phyloP scores from a whole-genome alignment of 148 eudicot genomes.

The Diospyros lotus region DNA sequence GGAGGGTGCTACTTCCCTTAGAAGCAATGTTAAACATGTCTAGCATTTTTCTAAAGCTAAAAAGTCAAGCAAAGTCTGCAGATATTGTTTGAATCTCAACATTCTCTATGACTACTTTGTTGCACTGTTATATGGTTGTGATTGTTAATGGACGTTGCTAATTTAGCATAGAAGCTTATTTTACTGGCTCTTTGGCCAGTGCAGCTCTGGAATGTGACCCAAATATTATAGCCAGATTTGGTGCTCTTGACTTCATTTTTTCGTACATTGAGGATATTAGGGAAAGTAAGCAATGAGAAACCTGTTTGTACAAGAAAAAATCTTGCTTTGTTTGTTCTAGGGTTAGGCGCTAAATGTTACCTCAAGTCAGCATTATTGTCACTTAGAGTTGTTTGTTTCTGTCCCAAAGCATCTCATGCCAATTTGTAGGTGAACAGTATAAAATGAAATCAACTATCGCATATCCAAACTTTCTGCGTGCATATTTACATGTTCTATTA shows the following conservation, averaged over 20 bases:
- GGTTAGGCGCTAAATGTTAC: not conserved
- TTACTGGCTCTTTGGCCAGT: not conserved
- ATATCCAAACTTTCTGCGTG: not conserved
- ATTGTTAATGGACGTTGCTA: not conserved
- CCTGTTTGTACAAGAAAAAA: not conserved
- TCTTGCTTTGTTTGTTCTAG: not conserved
- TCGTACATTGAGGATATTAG: not conserved
- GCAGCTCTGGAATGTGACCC: too few relatives aligned
- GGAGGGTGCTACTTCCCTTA: not conserved
- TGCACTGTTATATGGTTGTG: not conserved
- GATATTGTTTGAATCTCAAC: slow-evolving; percentile 2
- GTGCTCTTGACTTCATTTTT: not conserved
- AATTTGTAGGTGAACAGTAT: too few relatives aligned
- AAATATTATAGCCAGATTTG: not conserved
- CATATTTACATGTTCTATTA: not conserved
- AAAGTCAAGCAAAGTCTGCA: not conserved
- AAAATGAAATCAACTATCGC: too few relatives aligned
- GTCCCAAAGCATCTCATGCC: too few relatives aligned
- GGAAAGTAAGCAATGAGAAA: not conserved
- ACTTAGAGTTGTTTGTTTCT: too few relatives aligned
- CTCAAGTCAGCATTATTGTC: not conserved
- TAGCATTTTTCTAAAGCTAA: not conserved
- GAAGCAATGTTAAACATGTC: slow-evolving; percentile 1
- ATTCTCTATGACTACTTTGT: not conserved
- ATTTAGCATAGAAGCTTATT: not conserved